These are phyloP conservation scores for Xylariomycetidae sp. DNA, from an alignment of 2,329 filamentous ascomycete genomes.

Conservation along the genomic window DNA sequence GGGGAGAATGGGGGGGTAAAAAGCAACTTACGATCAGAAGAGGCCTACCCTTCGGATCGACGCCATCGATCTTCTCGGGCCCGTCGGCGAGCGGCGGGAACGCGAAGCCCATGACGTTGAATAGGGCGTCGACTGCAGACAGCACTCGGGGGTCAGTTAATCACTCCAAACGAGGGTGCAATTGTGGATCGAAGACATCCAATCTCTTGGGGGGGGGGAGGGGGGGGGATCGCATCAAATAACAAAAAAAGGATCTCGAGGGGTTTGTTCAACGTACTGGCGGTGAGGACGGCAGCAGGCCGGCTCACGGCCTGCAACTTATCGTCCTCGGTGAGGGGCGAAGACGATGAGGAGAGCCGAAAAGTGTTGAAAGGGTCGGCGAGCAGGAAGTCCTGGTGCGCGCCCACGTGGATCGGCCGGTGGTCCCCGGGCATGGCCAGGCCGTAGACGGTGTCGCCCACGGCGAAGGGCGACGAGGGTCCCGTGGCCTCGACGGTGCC, in stretches of 20 bases:
- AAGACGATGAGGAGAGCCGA: conserved; percentile 1
- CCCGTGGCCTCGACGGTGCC: conserved; percentile 9
- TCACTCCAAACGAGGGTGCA: too few species aligned
- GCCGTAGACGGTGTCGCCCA: conserved; percentile 13
- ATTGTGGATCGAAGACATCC: too few species aligned
- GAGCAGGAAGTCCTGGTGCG: conserved; percentile 16
- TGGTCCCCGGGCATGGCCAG: conserved; percentile 8
- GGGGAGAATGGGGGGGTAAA: neutral
- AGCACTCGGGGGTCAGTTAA: too few species aligned
- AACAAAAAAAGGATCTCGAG: too few species aligned
- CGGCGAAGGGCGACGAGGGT: conserved; percentile 7
- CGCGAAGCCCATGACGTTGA: conserved; percentile 8
- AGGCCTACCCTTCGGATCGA: conserved; percentile 7
- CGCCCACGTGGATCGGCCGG: conserved; percentile 11
- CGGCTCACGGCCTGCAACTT: conserved; percentile 6
- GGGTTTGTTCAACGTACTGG: too few species aligned
- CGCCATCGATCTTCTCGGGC: conserved; percentile 2
- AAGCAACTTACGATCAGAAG: conserved; percentile 11
- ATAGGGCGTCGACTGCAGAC: conserved; percentile 7
- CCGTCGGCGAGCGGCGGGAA: conserved; percentile 4
- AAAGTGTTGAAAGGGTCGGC: conserved; percentile 8
- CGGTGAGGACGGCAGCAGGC: conserved; percentile 4
- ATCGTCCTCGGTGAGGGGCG: neutral
- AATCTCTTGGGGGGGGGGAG: too few species aligned
- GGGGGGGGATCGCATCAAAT: too few species aligned